Percentiles rank a stretch among this genome's conserved stretches.
These are phyloP conservation scores for Oenanthe javanica DNA, from an alignment of 140 eudicot genomes.

Conservation along the genomic window DNA sequence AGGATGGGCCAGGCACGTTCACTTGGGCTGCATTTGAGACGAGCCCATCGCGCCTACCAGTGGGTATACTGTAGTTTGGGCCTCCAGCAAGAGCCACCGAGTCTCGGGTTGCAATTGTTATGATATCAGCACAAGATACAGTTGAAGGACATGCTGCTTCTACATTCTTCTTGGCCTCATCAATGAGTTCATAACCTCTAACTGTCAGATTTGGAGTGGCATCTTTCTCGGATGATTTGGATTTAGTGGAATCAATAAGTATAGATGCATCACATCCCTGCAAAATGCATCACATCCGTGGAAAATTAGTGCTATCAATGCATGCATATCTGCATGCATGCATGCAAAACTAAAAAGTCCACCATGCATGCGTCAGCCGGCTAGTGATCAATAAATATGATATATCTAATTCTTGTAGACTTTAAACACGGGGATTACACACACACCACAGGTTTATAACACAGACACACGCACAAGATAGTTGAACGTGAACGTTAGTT, in stretches of 20 bases:
- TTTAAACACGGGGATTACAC: too few relatives aligned
- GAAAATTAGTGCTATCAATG: not conserved
- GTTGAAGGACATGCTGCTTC: conserved; percentile 31
- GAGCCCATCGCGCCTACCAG: conserved; percentile 44
- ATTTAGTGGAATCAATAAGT: conserved; percentile 27
- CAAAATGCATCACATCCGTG: not conserved
- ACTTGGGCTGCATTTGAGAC: conserved; percentile 25
- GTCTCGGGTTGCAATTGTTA: conserved; percentile 44
- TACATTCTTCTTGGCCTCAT: conserved; percentile 29
- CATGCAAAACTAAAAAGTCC: not conserved
- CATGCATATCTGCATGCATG: not conserved
- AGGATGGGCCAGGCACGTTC: conserved; percentile 28
- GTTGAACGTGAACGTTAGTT: too few relatives aligned
- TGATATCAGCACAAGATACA: conserved; percentile 46
- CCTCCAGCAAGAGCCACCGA: conserved; percentile 44
- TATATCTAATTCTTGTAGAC: not conserved
- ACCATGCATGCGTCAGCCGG: not conserved
- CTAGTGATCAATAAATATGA: not conserved
- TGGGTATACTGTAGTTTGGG: conserved; percentile 27
- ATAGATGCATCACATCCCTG: conserved; percentile 60
- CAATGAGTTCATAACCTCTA: conserved; percentile 35
- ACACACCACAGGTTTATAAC: too few relatives aligned
- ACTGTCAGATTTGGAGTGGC: conserved; percentile 31
- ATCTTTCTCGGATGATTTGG: conserved; percentile 32
- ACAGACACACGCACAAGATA: too few relatives aligned